Base-by-base conservation (phyloP, 805 yeast species). In the Grigorovia humatica region DNA sequence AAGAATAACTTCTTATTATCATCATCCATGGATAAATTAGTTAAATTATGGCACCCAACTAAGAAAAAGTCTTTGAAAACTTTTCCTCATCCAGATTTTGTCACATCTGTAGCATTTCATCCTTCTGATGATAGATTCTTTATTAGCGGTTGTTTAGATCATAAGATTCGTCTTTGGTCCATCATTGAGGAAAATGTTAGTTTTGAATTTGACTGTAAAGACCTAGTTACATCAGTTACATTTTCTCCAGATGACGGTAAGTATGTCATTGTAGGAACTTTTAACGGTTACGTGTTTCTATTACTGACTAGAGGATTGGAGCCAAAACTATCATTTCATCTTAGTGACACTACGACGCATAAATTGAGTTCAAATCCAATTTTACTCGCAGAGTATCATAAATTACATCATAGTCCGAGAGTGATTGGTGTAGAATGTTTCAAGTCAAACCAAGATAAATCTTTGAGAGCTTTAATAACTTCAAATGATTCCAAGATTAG, bases 41-140 rank as follows among this genome's bases (percentile, higher is more conserved):
- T 82, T 2, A 79, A 79, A 56, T 70, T 90, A 47, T 90, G 96
- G 96, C 95, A 90, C 64, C 78, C 85, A 9, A 88, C 85, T 44
- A 74, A 90, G 48, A 69, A 68, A 2, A 74, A 71, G 12, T 81
- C 88, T 49, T 70, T 90, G 17, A 76, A 83, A 48, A 74, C 81
- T 0, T 89, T 85, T 59, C 64, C 67, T 12, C 90, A 88, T 62
- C 77, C 81, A 15, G 95, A 88, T 64, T 84, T 87, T 66, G 95
- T 88, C 2, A 85, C 96, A 0, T 73, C 83, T 8, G 85, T 86
- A 1, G 76, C 76, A 48, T 90, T 90, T 65, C 96, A 88, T 60
- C 95, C 93, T 1, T 71, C 70, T 1, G 97, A 90, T 67, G 96
- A 90, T 62, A 68, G 97, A 27, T 90, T 90, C 63, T 88, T 90